A percentile compares a stretch with the other conserved stretches of the same genome.
Evolutionary conservation across 192 early-diverging fungal species (phyloP).

Genomic region (Mycoemilia scoparia): DNA sequence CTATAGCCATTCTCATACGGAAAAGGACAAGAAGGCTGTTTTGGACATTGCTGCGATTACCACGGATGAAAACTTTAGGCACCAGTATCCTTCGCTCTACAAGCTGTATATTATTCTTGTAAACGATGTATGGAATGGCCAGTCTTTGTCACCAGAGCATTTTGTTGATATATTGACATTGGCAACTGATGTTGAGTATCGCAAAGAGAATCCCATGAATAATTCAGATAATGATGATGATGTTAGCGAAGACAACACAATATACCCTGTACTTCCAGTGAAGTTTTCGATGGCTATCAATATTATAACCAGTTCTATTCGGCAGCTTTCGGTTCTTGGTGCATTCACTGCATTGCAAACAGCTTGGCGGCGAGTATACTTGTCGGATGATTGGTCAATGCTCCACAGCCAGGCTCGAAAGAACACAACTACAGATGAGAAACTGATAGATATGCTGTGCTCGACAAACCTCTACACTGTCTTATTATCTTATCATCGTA

Average conservation of each 20-base stretch:
- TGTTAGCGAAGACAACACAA: not conserved
- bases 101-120: conserved; percentile 11
- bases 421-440: too few relatives aligned
- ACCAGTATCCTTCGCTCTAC: conserved; percentile 14
- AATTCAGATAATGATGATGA: not conserved
- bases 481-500: too few relatives aligned
- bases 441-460: too few relatives aligned
- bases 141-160: conserved; percentile 7
- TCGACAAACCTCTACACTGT: too few relatives aligned
- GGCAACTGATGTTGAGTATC: too few relatives aligned
- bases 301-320: conserved; percentile 16
- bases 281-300: conserved; percentile 15
- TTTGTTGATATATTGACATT: conserved; percentile 16
- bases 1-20: conserved; percentile 4
- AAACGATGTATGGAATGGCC: conserved; percentile 7
- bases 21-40: conserved; percentile 8
- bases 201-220: conserved; percentile 3
- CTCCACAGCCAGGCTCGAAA: too few relatives aligned
- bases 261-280: conserved; percentile 10
- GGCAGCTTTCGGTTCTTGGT: conserved; percentile 7
- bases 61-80: conserved; percentile 12
- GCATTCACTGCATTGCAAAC: conserved; percentile 10
- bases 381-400: conserved; percentile 15
- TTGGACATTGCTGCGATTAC: conserved; percentile 16
- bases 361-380: conserved; percentile 23